Conservation (phyloP, 768 basidiomycete species). For the Austroboletus eburneus region DNA sequence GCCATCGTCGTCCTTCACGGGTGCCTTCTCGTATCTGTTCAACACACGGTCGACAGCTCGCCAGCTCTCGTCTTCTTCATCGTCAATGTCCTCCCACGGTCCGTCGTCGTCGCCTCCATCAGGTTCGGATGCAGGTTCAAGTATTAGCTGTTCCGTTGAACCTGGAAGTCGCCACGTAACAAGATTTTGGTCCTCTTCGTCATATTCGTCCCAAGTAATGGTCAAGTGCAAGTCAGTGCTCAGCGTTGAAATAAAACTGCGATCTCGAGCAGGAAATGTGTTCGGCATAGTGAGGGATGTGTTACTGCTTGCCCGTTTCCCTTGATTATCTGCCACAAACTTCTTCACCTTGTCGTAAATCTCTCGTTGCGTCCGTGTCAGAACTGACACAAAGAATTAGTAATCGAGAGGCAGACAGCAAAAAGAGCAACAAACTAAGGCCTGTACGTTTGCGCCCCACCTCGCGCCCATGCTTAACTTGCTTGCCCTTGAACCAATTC, state of each 20-base stretch:
- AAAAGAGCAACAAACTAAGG: slow-evolving; percentile 48
- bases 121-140: slow-evolving; percentile 30
- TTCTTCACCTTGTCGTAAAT: slow-evolving; percentile 76
- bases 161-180: slow-evolving; percentile 64
- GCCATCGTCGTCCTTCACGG: slow-evolving; percentile 66
- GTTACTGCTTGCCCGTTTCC: slow-evolving; percentile 24
- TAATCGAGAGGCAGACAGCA: background rate
- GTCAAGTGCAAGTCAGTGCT: slow-evolving; percentile 73
- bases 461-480: slow-evolving; percentile 64
- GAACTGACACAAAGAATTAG: slow-evolving; percentile 38
- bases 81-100: slow-evolving; percentile 47
- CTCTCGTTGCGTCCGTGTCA: slow-evolving; percentile 69
- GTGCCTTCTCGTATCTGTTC: slow-evolving; percentile 84
- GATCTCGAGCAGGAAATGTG: slow-evolving; percentile 73
- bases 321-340: slow-evolving; percentile 57
- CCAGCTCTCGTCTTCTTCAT: slow-evolving; percentile 61
- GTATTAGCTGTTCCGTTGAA: slow-evolving; percentile 32
- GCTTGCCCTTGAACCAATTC: slow-evolving; percentile 95
- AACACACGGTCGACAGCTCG: slow-evolving; percentile 79
- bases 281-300: slow-evolving; percentile 67
- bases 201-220: slow-evolving; percentile 91
- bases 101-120: slow-evolving; percentile 47
- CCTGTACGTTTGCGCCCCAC: slow-evolving; percentile 59
- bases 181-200: slow-evolving; percentile 75
- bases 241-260: slow-evolving; percentile 72